phyloP scores from a whole-genome alignment of 257 asterid genomes.

The Apocynum venetum region DNA sequence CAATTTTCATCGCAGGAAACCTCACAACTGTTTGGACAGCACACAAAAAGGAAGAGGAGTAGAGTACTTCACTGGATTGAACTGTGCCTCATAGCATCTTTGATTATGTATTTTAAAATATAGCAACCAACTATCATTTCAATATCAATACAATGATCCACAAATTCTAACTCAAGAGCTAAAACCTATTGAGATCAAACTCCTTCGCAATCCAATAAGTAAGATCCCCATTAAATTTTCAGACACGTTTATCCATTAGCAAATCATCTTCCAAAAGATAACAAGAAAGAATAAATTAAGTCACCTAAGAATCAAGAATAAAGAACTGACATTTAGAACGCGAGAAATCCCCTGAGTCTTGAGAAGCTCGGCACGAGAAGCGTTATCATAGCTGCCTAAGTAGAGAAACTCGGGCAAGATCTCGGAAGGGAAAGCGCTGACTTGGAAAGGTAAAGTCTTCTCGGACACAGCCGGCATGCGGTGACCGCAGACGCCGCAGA shows the following conservation, averaged over 20 bases:
- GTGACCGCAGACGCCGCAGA: conserved; percentile 89
- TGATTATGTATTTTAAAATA: background rate
- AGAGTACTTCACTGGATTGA: background rate
- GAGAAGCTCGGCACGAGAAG: conserved; percentile 90
- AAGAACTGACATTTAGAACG: conserved; percentile 62
- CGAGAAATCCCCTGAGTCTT: conserved; percentile 92
- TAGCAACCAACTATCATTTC: background rate
- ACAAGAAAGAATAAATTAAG: background rate
- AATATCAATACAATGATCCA: background rate
- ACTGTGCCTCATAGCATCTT: background rate
- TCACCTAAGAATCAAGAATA: background rate
- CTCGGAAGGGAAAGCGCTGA: conserved; percentile 95
- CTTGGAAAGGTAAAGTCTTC: conserved; percentile 37
- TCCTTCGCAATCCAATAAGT: background rate
- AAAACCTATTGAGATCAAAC: background rate
- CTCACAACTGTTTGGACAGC: background rate
- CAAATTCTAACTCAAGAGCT: background rate
- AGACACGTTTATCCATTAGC: background rate
- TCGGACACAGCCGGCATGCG: conserved; percentile 57
- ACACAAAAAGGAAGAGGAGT: background rate
- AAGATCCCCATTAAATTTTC: background rate
- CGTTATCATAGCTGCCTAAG: conserved; percentile 90
- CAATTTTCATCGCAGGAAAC: background rate
- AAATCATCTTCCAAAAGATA: background rate
- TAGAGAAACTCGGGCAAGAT: conserved; percentile 90